phyloP scores from a whole-genome alignment of 176 grass and related monocot species.

The Oryza nivara region DNA sequence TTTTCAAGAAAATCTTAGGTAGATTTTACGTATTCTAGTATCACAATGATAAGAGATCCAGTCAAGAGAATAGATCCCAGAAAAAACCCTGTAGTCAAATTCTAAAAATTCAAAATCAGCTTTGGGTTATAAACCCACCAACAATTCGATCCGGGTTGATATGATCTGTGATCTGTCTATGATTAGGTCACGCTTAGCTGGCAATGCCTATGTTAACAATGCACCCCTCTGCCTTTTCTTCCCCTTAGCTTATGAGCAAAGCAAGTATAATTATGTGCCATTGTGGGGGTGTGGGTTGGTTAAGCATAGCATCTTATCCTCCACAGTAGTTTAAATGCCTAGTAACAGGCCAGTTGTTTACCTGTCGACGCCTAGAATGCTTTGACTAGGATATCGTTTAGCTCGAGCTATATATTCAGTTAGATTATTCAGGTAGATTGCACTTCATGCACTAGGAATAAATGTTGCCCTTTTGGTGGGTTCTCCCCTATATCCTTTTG shows the following conservation, averaged over 20 bases:
- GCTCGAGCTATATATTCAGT: background rate
- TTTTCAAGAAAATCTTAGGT: no score
- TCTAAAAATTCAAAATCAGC: no score
- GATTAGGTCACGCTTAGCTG: background rate
- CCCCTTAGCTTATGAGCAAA: slow-evolving; percentile 34
- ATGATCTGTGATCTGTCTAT: background rate
- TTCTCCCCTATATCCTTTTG: background rate
- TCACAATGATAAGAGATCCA: no score
- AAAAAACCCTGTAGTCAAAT: no score
- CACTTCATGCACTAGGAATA: background rate
- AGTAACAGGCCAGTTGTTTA: slow-evolving; percentile 34
- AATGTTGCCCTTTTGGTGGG: background rate
- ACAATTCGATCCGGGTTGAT: no score
- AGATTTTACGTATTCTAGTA: no score
- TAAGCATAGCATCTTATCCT: slow-evolving; percentile 18
- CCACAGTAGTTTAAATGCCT: slow-evolving; percentile 25
- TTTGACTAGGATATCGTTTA: slow-evolving; percentile 2
- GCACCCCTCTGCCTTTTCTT: background rate
- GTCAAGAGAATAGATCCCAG: no score
- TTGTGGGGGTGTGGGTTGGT: background rate
- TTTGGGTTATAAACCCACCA: no score
- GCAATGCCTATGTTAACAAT: background rate
- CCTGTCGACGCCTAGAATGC: slow-evolving; percentile 13
- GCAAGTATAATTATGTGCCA: slow-evolving; percentile 27
- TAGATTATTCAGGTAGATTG: background rate